Percentiles rank a stretch among this genome's conserved stretches.
Evolutionary conservation across 768 basidiomycete species (phyloP).

Genomic region (Mycena latifolia): DNA sequence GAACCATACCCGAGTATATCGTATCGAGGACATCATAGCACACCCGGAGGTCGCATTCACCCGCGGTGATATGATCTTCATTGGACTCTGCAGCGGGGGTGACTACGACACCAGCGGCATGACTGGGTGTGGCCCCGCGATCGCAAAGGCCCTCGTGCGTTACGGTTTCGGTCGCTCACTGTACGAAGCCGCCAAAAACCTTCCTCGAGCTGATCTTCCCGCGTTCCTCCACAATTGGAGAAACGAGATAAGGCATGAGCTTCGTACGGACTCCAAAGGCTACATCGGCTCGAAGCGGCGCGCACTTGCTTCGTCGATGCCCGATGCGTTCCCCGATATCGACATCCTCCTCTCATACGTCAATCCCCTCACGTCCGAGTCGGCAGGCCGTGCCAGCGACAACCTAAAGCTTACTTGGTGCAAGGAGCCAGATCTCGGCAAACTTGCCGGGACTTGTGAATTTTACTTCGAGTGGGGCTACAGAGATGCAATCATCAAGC

Average conservation of each 20-base stretch:
- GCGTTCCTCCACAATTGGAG: slow-evolving; percentile 76
- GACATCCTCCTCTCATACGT: slow-evolving; percentile 84
- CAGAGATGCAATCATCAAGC: slow-evolving; percentile 82
- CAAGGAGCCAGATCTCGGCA: slow-evolving; percentile 76
- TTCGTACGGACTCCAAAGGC: slow-evolving; percentile 76
- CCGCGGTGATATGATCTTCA: slow-evolving; percentile 84
- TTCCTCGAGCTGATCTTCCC: slow-evolving; percentile 57
- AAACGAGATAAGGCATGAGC: slow-evolving; percentile 68
- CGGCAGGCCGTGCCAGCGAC: slow-evolving; percentile 55
- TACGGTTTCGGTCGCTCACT: slow-evolving; percentile 85
- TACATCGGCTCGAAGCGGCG: slow-evolving; percentile 73
- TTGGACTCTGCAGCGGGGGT: slow-evolving; percentile 89
- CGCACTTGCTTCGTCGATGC: slow-evolving; percentile 72
- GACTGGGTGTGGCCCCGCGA: slow-evolving; percentile 74
- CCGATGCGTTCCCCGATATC: slow-evolving; percentile 77
- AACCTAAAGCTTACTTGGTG: slow-evolving; percentile 57
- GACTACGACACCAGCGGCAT: slow-evolving; percentile 88
- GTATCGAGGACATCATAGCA: slow-evolving; percentile 51
- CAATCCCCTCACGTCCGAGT: slow-evolving; percentile 81
- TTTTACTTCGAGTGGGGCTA: slow-evolving; percentile 95
- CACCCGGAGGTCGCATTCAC: slow-evolving; percentile 61
- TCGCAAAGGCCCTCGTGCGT: slow-evolving; percentile 82
- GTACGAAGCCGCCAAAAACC: slow-evolving; percentile 66
- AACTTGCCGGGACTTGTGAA: slow-evolving; percentile 85
- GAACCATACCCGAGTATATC: slow-evolving; percentile 69